Base-by-base conservation (phyloP, 352 stramenopile genomes). In the Globisporangium polare region DNA sequence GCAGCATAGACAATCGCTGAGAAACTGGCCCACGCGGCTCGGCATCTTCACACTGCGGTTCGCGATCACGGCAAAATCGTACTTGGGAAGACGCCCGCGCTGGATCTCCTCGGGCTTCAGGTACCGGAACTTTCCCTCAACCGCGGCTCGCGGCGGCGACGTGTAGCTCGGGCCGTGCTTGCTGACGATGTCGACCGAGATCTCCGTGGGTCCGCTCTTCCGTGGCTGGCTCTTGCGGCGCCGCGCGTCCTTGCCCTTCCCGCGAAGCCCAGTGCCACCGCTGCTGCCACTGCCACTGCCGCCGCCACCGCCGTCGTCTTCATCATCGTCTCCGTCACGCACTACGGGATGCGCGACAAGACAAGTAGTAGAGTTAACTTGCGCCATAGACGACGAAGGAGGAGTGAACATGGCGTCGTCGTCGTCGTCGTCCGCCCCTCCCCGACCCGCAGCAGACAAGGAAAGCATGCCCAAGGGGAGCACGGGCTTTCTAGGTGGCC, bases 31-130 rank as follows among this genome's bases (percentile, higher is more conserved):
- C 0, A 88, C 3, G 29, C 64, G 68, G 0, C 75, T 77, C 4
- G 80, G 73, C 37, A 73, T 15, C 13, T 78, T 68, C 35, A 92
- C 74, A 51, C 70, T 84, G 49, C 86, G 86, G 64, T 93, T 89
- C 27, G 78, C 82, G 53, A 95, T 87, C 27, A 95, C 74, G 0
- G 82, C 83, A 65, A 89, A 95, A 61, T 95, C 86, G 70, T 93
- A 95, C 33, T 70, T 53, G 17, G 80, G 77, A 26, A 86, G 46
- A 17, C 69, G 61, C 5, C 80, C 83, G 43, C 68, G 84, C 64
- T 82, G 43, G 60, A 95, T 88, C 56, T 95, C 83, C 33, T 89
- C 78, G 1, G 86, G 83, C 58, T 90, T 91, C n/a, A 95, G 69
- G 62, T 95, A 92, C 2, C 83, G 61, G 59, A 92, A 94, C 46